Conservation (phyloP, 148 eudicot genomes). For the Spergularia bocconei region DNA sequence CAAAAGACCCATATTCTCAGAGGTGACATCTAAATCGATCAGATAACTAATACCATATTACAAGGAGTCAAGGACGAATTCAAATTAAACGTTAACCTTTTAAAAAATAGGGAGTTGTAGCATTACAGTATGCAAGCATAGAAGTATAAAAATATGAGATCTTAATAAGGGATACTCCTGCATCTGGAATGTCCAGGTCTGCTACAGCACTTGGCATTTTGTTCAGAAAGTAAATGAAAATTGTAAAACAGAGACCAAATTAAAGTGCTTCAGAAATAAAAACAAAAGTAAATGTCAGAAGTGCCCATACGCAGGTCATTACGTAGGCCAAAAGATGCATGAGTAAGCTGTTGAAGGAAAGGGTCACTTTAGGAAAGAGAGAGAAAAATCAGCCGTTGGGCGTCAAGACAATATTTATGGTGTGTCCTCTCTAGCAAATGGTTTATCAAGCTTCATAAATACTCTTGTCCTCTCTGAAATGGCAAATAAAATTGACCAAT, state of each 20-base stretch:
- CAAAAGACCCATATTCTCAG: too few relatives aligned
- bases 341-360: neutral
- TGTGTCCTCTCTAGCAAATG: conserved; percentile 25
- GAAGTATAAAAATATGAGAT: neutral
- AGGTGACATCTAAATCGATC: too few relatives aligned
- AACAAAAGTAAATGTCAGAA: conserved; percentile 1
- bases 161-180: conserved; percentile 8
- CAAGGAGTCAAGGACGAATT: too few relatives aligned
- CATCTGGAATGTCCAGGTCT: conserved; percentile 20
- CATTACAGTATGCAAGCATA: too few relatives aligned
- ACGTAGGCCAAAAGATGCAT: neutral
- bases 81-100: too few relatives aligned
- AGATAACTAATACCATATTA: too few relatives aligned
- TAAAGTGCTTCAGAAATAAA: neutral
- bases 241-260: neutral
- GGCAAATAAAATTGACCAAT: conserved; percentile 2
- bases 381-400: conserved; percentile 14
- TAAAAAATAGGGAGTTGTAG: too few relatives aligned
- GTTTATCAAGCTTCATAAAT: conserved; percentile 23
- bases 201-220: conserved; percentile 17
- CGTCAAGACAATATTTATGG: conserved; percentile 23
- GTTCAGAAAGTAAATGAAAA: neutral
- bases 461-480: conserved; percentile 29
- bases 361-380: neutral
- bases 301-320: conserved; percentile 19